These are phyloP conservation scores for Oryza rufipogon DNA, from an alignment of 176 grass and related monocot species.

Conservation along the genomic window DNA sequence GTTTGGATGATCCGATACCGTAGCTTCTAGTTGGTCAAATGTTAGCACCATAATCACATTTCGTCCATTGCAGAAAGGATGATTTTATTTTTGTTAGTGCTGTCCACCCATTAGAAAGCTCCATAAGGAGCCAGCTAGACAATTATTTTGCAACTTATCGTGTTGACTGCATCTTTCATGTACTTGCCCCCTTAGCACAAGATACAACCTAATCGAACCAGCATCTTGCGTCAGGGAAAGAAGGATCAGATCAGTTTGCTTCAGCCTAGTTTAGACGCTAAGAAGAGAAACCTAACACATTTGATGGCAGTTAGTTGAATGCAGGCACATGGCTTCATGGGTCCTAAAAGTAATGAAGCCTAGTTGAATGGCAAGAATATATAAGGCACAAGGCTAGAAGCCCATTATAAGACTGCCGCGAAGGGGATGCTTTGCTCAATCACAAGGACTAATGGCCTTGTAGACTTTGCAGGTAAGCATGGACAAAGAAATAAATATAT, in stretches of 20 bases:
- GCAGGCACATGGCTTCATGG: constrained; percentile 35
- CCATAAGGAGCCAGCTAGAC: constrained; percentile 11
- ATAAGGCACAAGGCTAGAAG: neutral
- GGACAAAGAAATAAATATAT: neutral
- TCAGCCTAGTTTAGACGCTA: constrained; percentile 13
- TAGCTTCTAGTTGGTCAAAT: constrained; percentile 7
- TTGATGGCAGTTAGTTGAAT: constrained; percentile 21
- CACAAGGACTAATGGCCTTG: neutral
- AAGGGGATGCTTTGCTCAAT: constrained; percentile 16
- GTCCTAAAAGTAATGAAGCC: constrained; percentile 29
- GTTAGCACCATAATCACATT: constrained; percentile 15
- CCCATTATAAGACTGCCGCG: neutral
- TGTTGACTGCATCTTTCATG: constrained; percentile 11
- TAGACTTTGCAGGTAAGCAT: constrained; percentile 6
- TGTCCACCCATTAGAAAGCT: neutral
- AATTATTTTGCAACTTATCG: neutral
- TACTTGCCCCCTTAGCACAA: neutral
- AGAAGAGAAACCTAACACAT: constrained; percentile 14
- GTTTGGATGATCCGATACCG: no score
- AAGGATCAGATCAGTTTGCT: constrained; percentile 5
- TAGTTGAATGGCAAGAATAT: constrained; percentile 26
- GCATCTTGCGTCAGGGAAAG: constrained; percentile 16
- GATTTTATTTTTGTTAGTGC: neutral
- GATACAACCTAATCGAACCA: constrained; percentile 23
- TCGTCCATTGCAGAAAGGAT: neutral